A percentile compares a stretch with the other conserved stretches of the same genome.
Evolutionary conservation across 768 basidiomycete genomes (phyloP).

Genomic region (Dioszegia aurantiaca): DNA sequence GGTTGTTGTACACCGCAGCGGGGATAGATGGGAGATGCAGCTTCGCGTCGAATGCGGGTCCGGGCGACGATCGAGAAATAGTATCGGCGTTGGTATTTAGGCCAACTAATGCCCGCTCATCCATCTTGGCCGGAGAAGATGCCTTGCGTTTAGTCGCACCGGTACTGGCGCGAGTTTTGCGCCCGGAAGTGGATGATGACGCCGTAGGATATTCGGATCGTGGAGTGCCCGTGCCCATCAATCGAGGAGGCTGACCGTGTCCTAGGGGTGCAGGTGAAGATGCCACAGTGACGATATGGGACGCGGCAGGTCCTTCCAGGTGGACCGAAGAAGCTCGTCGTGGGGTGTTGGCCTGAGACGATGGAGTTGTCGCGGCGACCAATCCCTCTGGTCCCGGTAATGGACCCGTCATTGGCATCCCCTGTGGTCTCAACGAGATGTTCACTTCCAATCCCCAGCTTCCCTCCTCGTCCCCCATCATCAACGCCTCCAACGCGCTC

Average conservation of each 20-base stretch:
- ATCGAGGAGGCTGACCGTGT: constrained; percentile 2
- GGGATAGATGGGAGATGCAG: constrained; percentile 32
- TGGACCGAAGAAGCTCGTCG: too few species aligned
- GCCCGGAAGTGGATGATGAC: neutral
- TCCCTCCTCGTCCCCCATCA: constrained; percentile 20
- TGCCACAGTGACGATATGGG: neutral
- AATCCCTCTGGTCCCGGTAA: neutral
- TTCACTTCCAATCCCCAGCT: constrained; percentile 44
- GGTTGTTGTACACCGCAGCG: constrained; percentile 32
- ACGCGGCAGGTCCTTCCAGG: neutral
- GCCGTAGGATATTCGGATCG: neutral
- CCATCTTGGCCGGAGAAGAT: neutral
- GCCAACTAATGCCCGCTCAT: neutral
- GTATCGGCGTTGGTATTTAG: constrained; percentile 1
- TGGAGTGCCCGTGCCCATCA: neutral
- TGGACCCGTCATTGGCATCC: constrained; percentile 10
- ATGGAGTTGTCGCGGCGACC: neutral
- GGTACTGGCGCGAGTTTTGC: neutral
- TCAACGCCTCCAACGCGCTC: constrained; percentile 33
- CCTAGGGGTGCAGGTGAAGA: neutral
- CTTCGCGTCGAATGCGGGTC: constrained; percentile 13
- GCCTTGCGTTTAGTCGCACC: constrained; percentile 5
- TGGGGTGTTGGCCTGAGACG: neutral
- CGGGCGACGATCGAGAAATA: neutral
- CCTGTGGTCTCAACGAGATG: constrained; percentile 26